phyloP scores from a whole-genome alignment of 2,329 filamentous ascomycete species.

The Calonectria montana region DNA sequence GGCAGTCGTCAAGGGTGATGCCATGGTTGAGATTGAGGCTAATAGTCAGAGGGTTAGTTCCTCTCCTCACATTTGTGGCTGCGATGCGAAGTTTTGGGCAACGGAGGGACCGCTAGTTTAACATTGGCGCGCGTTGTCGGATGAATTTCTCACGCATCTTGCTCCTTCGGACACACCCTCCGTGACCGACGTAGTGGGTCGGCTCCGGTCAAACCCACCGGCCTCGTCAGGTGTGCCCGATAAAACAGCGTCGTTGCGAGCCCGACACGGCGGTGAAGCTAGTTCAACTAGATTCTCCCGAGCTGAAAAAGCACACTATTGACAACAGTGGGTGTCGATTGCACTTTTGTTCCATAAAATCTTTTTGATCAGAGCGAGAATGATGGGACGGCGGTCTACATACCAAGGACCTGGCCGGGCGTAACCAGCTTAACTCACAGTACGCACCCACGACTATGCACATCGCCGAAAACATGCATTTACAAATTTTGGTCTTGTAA shows the following conservation, averaged over 20 bases:
- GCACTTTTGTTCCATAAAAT: not conserved
- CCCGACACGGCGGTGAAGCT: conserved; percentile 20
- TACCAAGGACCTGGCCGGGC: not conserved
- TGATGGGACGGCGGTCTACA: not conserved
- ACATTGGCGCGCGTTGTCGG: conserved; percentile 6
- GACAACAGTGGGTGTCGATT: not conserved
- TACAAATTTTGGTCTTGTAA: not conserved
- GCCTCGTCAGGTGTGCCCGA: conserved; percentile 30
- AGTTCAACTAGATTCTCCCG: not conserved
- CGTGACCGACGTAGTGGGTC: conserved; percentile 29
- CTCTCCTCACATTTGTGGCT: conserved; percentile 15
- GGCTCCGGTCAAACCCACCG: conserved; percentile 28
- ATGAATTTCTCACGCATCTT: conserved; percentile 12
- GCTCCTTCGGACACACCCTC: conserved; percentile 18
- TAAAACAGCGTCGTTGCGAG: not conserved
- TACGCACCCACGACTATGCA: not conserved
- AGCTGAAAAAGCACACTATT: not conserved
- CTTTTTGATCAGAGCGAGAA: not conserved
- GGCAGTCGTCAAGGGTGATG: conserved; percentile 67
- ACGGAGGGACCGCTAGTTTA: conserved; percentile 11
- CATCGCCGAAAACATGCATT: not conserved
- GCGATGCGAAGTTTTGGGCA: conserved; percentile 15
- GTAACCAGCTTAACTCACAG: not conserved
- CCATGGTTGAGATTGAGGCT: conserved; percentile 53
- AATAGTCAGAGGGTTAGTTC: conserved; percentile 4